phyloP scores from a whole-genome alignment of 176 grass and related monocot genomes.

The Pontederia crassipes region DNA sequence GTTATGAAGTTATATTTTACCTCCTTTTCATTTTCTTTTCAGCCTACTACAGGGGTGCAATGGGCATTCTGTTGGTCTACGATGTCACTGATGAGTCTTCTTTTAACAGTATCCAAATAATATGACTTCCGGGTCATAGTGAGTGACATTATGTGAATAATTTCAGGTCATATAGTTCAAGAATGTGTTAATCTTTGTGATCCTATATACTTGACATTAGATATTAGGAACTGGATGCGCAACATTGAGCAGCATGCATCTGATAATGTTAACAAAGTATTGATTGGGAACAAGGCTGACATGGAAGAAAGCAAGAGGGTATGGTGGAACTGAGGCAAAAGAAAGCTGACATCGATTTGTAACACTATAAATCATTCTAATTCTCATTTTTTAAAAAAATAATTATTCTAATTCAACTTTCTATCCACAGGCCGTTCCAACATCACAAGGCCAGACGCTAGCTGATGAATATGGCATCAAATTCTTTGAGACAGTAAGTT shows the following conservation, averaged over 20 bases:
- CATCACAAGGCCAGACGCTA: slow-evolving; percentile 12
- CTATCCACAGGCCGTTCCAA: slow-evolving; percentile 6
- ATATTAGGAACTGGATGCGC: slow-evolving; percentile 19
- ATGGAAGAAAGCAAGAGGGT: slow-evolving; percentile 19
- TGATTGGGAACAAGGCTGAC: slow-evolving; percentile 16
- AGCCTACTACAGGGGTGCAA: slow-evolving; percentile 18
- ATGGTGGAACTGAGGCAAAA: neutral
- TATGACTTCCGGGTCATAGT: neutral
- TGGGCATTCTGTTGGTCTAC: slow-evolving; percentile 20
- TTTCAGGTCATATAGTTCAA: no score
- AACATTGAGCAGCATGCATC: slow-evolving; percentile 23
- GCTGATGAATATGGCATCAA: slow-evolving; percentile 21
- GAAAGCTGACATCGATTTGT: neutral
- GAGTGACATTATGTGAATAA: no score
- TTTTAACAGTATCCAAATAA: slow-evolving; percentile 13
- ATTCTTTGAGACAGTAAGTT: slow-evolving; percentile 17
- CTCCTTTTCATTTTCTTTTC: neutral
- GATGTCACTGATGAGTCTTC: slow-evolving; percentile 22
- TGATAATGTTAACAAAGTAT: slow-evolving; percentile 21
- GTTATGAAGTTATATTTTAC: neutral
- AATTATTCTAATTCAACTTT: neutral
- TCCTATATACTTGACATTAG: neutral
- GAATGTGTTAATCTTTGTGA: neutral
- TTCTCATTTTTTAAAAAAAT: neutral
- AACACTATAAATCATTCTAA: neutral